phyloP scores from a whole-genome alignment of 805 yeast species.

The Ogataea dorogensis region DNA sequence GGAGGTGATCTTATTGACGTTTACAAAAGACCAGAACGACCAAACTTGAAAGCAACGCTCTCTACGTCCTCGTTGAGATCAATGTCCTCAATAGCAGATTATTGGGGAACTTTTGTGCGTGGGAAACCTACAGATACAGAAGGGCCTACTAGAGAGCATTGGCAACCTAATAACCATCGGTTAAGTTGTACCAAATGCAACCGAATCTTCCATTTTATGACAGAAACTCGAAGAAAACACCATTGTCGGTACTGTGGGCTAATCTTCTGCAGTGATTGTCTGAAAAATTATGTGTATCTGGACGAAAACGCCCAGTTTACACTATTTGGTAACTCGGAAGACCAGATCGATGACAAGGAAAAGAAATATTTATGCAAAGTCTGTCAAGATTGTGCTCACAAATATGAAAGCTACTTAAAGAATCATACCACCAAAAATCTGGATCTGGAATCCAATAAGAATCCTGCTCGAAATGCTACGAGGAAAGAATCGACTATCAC shows the following conservation, averaged over 20 bases:
- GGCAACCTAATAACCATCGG: conserved; percentile 71
- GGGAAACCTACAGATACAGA: conserved; percentile 5
- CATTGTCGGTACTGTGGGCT: conserved; percentile 43
- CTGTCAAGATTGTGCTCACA: conserved; percentile 33
- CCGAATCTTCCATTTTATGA: conserved; percentile 65
- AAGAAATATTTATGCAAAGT: conserved; percentile 36
- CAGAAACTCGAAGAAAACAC: conserved; percentile 55
- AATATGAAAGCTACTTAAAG: conserved; percentile 35
- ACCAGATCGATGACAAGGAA: conserved; percentile 11
- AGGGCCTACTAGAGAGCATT: conserved; percentile 61
- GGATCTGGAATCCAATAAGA: conserved; percentile 24
- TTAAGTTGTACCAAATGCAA: conserved; percentile 67
- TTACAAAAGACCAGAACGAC: conserved; percentile 20
- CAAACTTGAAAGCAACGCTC: conserved; percentile 15
- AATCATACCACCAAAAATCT: conserved; percentile 31
- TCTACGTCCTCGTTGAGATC: conserved; percentile 29
- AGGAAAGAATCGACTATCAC: conserved; percentile 20
- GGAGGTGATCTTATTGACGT: conserved; percentile 17
- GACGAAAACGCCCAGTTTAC: conserved; percentile 37
- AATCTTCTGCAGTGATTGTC: conserved; percentile 40
- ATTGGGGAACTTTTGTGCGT: conserved; percentile 27
- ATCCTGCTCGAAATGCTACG: conserved; percentile 13
- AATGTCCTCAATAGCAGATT: conserved; percentile 26
- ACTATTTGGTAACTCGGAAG: conserved; percentile 29
- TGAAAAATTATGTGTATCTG: conserved; percentile 35